Evolutionary conservation across 768 basidiomycete genomes (phyloP).

Genomic region (Trametes sanguinea): DNA sequence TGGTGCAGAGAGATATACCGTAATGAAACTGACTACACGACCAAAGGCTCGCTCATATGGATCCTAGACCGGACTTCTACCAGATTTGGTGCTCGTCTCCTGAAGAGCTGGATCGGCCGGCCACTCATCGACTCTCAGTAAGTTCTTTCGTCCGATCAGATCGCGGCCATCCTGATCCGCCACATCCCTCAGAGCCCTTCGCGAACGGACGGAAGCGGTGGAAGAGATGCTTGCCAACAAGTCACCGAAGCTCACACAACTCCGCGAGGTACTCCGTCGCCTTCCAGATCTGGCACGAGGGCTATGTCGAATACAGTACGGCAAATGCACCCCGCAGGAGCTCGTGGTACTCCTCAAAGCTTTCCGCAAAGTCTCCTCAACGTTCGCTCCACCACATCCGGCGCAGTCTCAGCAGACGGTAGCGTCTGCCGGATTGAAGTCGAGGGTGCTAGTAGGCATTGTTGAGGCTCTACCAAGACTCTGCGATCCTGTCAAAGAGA

Average conservation of each 20-base stretch:
- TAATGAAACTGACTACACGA: constrained; percentile 80
- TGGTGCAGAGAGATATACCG: constrained; percentile 76
- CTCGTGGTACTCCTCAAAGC: constrained; percentile 73
- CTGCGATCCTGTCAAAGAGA: constrained; percentile 49
- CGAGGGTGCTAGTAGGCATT: constrained; percentile 69
- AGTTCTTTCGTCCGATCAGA: constrained; percentile 1
- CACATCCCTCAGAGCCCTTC: constrained; percentile 52
- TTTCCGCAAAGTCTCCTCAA: constrained; percentile 66
- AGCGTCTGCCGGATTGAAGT: constrained; percentile 54
- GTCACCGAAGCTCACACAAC: constrained; percentile 60
- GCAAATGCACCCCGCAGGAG: constrained; percentile 88
- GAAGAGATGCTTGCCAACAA: constrained; percentile 72
- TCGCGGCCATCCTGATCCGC: neutral
- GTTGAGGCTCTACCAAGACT: constrained; percentile 69
- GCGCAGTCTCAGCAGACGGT: constrained; percentile 36
- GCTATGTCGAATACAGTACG: constrained; percentile 86
- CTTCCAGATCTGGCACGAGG: constrained; percentile 91
- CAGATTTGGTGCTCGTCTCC: constrained; percentile 80
- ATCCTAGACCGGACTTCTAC: constrained; percentile 87
- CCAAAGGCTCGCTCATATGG: constrained; percentile 79
- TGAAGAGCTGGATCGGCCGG: constrained; percentile 84
- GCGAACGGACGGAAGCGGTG: constrained; percentile 80
- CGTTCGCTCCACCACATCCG: constrained; percentile 48
- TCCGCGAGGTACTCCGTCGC: constrained; percentile 69
- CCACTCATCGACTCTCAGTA: constrained; percentile 78